Evolutionary conservation across 2,329 filamentous ascomycete genomes (phyloP).

Genomic region (Monilinia laxa): DNA sequence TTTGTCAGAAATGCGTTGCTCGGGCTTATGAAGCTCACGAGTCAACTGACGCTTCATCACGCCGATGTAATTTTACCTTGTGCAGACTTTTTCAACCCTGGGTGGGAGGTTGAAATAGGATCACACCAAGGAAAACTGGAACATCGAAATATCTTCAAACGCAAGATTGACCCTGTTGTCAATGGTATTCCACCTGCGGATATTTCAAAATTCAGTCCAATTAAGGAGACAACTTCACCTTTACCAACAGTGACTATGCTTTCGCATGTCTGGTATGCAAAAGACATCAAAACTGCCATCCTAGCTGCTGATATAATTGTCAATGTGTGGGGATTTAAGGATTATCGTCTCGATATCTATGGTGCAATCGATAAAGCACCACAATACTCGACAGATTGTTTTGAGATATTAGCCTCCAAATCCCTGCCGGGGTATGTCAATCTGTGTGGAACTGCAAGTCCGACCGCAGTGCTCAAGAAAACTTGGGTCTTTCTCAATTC

Average conservation of each 20-base stretch:
- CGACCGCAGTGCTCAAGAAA: slow-evolving; percentile 44
- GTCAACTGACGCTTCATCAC: slow-evolving; percentile 43
- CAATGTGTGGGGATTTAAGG: slow-evolving; percentile 64
- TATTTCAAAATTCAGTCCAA: slow-evolving; percentile 56
- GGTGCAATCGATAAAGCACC: slow-evolving; percentile 63
- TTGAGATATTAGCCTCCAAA: slow-evolving; percentile 43
- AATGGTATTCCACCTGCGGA: slow-evolving; percentile 59
- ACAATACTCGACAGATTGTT: slow-evolving; percentile 58
- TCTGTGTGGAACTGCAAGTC: slow-evolving; percentile 47
- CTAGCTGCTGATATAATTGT: slow-evolving; percentile 64
- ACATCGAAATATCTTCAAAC: slow-evolving; percentile 56
- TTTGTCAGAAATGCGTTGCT: slow-evolving; percentile 38
- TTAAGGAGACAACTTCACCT: slow-evolving; percentile 57
- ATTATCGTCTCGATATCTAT: slow-evolving; percentile 63
- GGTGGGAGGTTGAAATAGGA: slow-evolving; percentile 62
- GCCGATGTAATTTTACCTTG: slow-evolving; percentile 60
- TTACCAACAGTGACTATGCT: slow-evolving; percentile 64
- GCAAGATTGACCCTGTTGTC: slow-evolving; percentile 63
- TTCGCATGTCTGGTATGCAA: slow-evolving; percentile 56
- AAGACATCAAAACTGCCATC: slow-evolving; percentile 65
- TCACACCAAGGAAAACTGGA: slow-evolving; percentile 56
- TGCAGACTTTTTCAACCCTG: slow-evolving; percentile 62
- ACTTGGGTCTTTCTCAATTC: slow-evolving; percentile 56
- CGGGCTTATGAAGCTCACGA: slow-evolving; percentile 33
- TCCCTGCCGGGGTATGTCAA: slow-evolving; percentile 34